These are phyloP conservation scores for Penicillium daleae DNA, from an alignment of 495 filamentous ascomycete genomes.

Conservation along the genomic window DNA sequence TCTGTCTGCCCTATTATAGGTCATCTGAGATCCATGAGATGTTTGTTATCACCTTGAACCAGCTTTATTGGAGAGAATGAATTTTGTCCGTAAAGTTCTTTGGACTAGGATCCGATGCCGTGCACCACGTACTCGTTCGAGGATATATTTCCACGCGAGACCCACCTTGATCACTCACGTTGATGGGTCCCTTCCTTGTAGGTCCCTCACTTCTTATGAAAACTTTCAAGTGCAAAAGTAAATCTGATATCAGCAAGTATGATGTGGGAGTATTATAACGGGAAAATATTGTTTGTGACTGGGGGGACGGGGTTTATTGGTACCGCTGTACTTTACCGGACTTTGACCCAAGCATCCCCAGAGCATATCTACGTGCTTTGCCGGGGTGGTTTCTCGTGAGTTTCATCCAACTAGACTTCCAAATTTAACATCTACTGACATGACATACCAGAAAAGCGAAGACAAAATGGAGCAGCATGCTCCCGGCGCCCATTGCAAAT, in stretches of 20 bases:
- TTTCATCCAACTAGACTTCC: background rate
- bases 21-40: background rate
- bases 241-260: constrained; percentile 14
- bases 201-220: constrained; percentile 9
- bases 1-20: constrained; percentile 6
- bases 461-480: constrained; percentile 30
- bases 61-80: background rate
- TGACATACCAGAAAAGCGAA: constrained; percentile 22
- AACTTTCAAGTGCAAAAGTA: background rate
- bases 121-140: too few species aligned
- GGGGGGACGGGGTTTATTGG: constrained; percentile 32
- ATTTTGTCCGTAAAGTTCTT: too few species aligned
- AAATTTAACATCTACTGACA: constrained; percentile 1
- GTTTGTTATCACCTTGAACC: background rate
- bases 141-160: constrained; percentile 11
- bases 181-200: background rate
- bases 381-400: constrained; percentile 28
- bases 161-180: constrained; percentile 12
- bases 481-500: constrained; percentile 16
- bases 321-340: constrained; percentile 28
- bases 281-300: constrained; percentile 30
- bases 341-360: constrained; percentile 25
- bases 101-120: too few species aligned
- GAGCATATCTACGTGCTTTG: constrained; percentile 31
- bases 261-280: constrained; percentile 35